phyloP scores from a whole-genome alignment of 2,329 filamentous ascomycete genomes.

The Penicillium digitatum region DNA sequence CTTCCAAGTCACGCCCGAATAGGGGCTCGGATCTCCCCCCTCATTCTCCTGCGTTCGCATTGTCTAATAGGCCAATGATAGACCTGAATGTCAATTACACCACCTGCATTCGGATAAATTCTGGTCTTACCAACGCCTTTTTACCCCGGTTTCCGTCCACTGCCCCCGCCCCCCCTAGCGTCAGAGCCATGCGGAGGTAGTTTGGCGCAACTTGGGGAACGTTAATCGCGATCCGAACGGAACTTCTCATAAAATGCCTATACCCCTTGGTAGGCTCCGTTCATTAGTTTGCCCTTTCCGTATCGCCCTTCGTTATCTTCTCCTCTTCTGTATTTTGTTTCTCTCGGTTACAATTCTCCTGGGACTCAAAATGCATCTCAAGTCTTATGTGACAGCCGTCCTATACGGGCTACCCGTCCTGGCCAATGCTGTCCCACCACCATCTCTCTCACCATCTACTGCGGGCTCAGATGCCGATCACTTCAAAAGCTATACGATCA shows the following conservation, averaged over 20 bases:
- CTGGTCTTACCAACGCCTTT: constrained; percentile 12
- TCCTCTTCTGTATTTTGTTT: constrained; percentile 30
- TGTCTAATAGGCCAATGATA: constrained; percentile 10
- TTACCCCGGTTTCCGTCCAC: constrained; percentile 21
- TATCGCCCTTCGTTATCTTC: constrained; percentile 28
- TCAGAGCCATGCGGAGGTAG: constrained; percentile 22
- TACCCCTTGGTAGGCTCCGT: constrained; percentile 24
- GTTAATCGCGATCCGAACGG: constrained; percentile 14
- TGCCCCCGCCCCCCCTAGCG: constrained; percentile 23
- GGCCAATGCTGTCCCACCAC: constrained; percentile 18
- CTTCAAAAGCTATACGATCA: constrained; percentile 46
- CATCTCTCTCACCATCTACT: constrained; percentile 10
- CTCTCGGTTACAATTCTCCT: constrained; percentile 28
- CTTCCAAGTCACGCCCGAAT: not conserved
- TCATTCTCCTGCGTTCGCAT: constrained; percentile 8
- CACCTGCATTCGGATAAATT: constrained; percentile 24
- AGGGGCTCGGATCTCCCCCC: constrained; percentile 19
- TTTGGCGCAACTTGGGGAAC: constrained; percentile 14
- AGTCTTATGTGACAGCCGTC: constrained; percentile 31
- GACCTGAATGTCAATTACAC: constrained; percentile 7
- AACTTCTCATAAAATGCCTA: constrained; percentile 23
- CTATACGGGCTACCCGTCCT: constrained; percentile 34
- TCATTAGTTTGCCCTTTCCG: constrained; percentile 30
- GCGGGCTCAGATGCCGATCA: constrained; percentile 23
- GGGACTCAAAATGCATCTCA: constrained; percentile 37